Evolutionary conservation across 192 early-diverging fungal genomes (phyloP).

Genomic region (Coemansia sp.): DNA sequence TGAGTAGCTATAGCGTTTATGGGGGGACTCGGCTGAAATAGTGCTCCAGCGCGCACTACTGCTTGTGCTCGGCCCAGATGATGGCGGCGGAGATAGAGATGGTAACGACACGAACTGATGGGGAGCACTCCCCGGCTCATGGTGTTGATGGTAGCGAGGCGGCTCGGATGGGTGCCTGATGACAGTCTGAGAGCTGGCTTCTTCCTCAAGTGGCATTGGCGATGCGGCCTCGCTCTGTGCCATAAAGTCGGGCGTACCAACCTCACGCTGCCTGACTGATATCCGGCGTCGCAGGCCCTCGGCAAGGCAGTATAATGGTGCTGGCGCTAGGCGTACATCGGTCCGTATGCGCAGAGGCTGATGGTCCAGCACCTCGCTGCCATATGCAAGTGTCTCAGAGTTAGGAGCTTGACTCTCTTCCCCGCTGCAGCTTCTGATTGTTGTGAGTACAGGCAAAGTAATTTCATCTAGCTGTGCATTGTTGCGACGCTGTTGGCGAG

Average conservation of each 20-base stretch:
- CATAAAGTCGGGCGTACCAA: conserved; percentile 33
- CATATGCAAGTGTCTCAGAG: neutral
- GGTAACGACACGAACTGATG: conserved; percentile 2
- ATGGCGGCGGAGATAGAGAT: conserved; percentile 24
- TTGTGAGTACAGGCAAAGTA: neutral
- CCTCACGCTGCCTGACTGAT: conserved; percentile 26
- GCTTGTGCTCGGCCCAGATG: conserved; percentile 6
- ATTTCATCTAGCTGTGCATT: neutral
- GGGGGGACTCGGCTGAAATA: conserved; percentile 37
- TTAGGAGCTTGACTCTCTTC: neutral
- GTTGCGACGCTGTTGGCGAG: neutral
- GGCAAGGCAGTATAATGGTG: neutral
- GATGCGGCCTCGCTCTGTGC: conserved; percentile 15
- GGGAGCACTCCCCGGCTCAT: conserved; percentile 1
- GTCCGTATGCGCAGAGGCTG: conserved; percentile 12
- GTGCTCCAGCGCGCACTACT: conserved; percentile 44
- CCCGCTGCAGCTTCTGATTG: conserved; percentile 6
- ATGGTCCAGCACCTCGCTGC: conserved; percentile 1
- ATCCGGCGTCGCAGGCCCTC: conserved; percentile 44
- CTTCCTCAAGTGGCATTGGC: neutral
- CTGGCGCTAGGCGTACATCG: conserved; percentile 1
- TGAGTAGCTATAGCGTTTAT: conserved; percentile 47
- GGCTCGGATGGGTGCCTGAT: neutral
- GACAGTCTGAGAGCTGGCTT: neutral
- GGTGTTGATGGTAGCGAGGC: neutral